Conservation (phyloP, 352 stramenopile genomes). For the Pythium guiyangense region DNA sequence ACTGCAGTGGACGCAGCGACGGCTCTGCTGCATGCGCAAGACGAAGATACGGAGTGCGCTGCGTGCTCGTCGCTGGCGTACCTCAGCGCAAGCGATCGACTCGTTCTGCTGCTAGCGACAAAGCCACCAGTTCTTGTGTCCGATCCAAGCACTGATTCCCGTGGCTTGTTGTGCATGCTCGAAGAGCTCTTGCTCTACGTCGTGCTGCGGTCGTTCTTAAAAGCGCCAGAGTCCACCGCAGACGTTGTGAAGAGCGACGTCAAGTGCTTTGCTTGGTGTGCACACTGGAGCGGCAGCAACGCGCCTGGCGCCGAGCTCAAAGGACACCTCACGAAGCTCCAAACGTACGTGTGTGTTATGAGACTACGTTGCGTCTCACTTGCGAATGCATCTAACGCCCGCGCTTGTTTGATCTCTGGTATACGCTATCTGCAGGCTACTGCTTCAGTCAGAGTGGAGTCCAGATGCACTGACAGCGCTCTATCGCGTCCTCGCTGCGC, state of each 20-base stretch:
- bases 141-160: not conserved
- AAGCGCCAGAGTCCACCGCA: not conserved
- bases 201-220: conserved; percentile 15
- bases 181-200: conserved; percentile 32
- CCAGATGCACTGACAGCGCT: conserved; percentile 10
- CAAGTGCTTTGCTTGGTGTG: not conserved
- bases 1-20: too few relatives aligned
- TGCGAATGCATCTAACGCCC: not conserved
- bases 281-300: conserved; percentile 7
- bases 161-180: conserved; percentile 4
- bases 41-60: too few relatives aligned
- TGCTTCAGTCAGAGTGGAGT: conserved; percentile 21
- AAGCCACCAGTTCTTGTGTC: not conserved
- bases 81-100: too few relatives aligned
- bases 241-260: not conserved
- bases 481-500: conserved; percentile 14
- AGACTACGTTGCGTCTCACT: too few relatives aligned
- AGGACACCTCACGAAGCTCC: not conserved
- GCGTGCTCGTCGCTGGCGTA: too few relatives aligned
- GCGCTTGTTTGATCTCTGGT: too few relatives aligned
- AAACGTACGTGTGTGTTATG: not conserved
- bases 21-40: too few relatives aligned
- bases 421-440: not conserved
- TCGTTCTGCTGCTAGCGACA: not conserved
- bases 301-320: not conserved